Conservation (phyloP, 352 stramenopile genomes). For the Globisporangium paroecandrum region DNA sequence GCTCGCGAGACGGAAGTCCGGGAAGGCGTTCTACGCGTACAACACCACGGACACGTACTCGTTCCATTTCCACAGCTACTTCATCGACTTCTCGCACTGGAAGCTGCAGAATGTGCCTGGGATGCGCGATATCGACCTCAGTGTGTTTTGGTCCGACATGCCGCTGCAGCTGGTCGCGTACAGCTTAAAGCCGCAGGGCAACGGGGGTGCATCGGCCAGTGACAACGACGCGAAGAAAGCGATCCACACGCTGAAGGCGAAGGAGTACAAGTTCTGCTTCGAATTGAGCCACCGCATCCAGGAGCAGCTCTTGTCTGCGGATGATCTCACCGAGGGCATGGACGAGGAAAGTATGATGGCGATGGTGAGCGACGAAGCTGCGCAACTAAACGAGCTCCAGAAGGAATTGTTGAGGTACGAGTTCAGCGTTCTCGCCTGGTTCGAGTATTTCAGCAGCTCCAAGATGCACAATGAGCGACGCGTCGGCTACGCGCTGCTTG, state of each 20-base stretch:
- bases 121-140: constrained; percentile 40
- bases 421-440: constrained; percentile 41
- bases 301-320: neutral
- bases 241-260: constrained; percentile 28
- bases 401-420: constrained; percentile 27
- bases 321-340: neutral
- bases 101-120: constrained; percentile 50
- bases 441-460: constrained; percentile 54
- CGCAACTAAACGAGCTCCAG: constrained; percentile 27
- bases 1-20: constrained; percentile 29
- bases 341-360: neutral
- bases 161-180: constrained; percentile 56
- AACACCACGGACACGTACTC: constrained; percentile 65
- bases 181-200: constrained; percentile 25
- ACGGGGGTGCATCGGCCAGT: neutral
- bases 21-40: constrained; percentile 41
- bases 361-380: neutral
- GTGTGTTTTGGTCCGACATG: constrained; percentile 60
- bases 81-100: constrained; percentile 63
- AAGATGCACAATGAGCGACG: constrained; percentile 33
- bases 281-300: constrained; percentile 39
- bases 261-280: constrained; percentile 62
- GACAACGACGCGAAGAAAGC: constrained; percentile 26
- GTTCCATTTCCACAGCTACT: constrained; percentile 73
- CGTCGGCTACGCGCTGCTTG: constrained; percentile 42